Base-by-base conservation (phyloP, 2,329 filamentous ascomycete species). In the Talaromyces sp. region DNA sequence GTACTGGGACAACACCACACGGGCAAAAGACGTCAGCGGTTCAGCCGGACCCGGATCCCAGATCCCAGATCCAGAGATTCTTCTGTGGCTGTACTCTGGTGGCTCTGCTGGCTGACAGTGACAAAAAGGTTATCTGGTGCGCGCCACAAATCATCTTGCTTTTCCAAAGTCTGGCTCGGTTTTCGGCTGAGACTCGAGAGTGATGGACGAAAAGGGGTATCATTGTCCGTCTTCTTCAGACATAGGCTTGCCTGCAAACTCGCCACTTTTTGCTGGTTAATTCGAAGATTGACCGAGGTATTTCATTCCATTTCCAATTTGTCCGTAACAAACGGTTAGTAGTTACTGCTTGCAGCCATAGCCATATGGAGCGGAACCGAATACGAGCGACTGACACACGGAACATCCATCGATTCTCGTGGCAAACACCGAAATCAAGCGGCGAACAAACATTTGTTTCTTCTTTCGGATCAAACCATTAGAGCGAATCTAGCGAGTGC, bases 401-500 rank as follows among this genome's bases (percentile, higher is more conserved):
- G 21, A 24, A 46, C 43, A 38, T 35, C 38, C 8, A 3, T 21
- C 17, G 32, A 13, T 46, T 46, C 19, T 14, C 43, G 43, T 46
- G 43, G 43, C 43, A 46, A 46, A 46, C 35, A 46, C 43, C 43
- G 43, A 46, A n/a, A 46, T 24, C 43, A 46, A 19, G 19, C 43
- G 41, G 21, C n/a, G 41, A 31, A 31, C 29, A 9, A 7, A 38
- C 35, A n/a, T 19, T 17, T 24, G 8, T 38, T 17, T 11, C 14
- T n/a, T 46, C 2, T n/a, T n/a, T 9, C 35, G 7, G 35, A n/a
- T 38, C 35, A 21, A 19, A 46, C 41, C n/a, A 24, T n/a, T 9
- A 46, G 26, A 46, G 6, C 43, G 43, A 46, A 26, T 46, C 41
- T 55, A 64, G 51, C 60, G 60, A 27, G 62, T 60, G 31, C 62